Conservation (phyloP, 2,329 filamentous ascomycete species). For the Diatrype stigma region DNA sequence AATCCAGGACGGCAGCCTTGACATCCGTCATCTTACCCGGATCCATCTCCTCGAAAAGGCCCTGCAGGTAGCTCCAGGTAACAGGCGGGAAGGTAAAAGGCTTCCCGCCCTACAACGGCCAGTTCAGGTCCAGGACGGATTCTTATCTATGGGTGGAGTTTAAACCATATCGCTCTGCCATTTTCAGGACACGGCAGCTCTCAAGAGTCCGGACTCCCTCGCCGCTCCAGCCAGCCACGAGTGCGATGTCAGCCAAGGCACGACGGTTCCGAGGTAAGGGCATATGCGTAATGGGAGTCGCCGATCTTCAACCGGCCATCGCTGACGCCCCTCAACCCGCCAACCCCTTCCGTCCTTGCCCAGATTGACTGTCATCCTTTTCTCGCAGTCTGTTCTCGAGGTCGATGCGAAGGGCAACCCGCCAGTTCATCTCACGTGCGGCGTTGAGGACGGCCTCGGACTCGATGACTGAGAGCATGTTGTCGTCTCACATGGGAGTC, state of each 20-base stretch:
- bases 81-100: constrained; percentile 11
- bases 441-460: constrained; percentile 9
- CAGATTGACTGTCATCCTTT: constrained; percentile 4
- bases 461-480: constrained; percentile 7
- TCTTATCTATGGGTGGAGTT: neutral
- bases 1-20: constrained; percentile 11
- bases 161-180: neutral
- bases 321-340: constrained; percentile 4
- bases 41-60: constrained; percentile 4
- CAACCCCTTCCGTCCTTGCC: constrained; percentile 7
- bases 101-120: constrained; percentile 4
- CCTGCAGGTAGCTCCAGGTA: constrained; percentile 2
- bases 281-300: constrained; percentile 7
- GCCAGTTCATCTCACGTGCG: constrained; percentile 10
- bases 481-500: neutral
- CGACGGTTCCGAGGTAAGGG: constrained; percentile 10
- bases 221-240: constrained; percentile 9
- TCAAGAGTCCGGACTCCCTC: constrained; percentile 7
- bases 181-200: constrained; percentile 1
- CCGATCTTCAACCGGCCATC: constrained; percentile 5
- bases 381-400: neutral
- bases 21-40: constrained; percentile 4
- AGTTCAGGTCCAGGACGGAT: constrained; percentile 4
- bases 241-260: constrained; percentile 9
- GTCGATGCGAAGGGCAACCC: constrained; percentile 6